Base-by-base conservation (phyloP, 305 asterid species). In the Solanum hybrid region DNA sequence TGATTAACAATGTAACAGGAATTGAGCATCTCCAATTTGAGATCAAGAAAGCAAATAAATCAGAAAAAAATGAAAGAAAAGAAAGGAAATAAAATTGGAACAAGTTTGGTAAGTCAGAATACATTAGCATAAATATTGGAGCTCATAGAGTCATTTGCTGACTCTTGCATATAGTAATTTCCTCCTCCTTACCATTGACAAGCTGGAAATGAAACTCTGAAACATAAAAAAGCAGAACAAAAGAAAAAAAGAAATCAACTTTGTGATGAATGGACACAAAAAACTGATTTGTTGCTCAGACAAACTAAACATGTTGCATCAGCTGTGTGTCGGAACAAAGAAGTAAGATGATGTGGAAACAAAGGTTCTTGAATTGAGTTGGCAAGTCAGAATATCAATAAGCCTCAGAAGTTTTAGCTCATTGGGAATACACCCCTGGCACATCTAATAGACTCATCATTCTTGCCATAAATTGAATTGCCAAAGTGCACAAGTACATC, bases 311-410 rank as follows among this genome's bases (percentile, higher is more conserved):
- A 67, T 4, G 28, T n/a, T n/a, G 29, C 74, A 11, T 22, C 1
- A 0, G 13, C 0, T 22, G 74, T n/a, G 75, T 11, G 75, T 24
- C 75, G 2, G 3, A n/a, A n/a, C 71, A 67, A 67, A n/a, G 75
- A 61, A 20, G 11, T 1, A n/a, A n/a, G 31, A n/a, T 10, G 29
- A 67, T 67, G 31, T 24, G 31, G 31, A 2, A 64, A 67, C 31
- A 67, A n/a, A n/a, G 75, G 31, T 4, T n/a, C 14, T 67, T 67
- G 14, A n/a, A 67, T 67, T 40, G 20, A 39, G 7, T 7, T 26
- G 86, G 86, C 69, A 40, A 81, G 86, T 81, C 86, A 40, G 86
- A 39, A 26, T 81, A 81, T 81, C 36, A 81, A 81, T 81, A 81
- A 39, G 86, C 86, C 69, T 81, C 86, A 81, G 69, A 37, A 26